These are phyloP conservation scores for Rhodotorula diobovata DNA, from an alignment of 768 basidiomycete genomes.

Conservation along the genomic window DNA sequence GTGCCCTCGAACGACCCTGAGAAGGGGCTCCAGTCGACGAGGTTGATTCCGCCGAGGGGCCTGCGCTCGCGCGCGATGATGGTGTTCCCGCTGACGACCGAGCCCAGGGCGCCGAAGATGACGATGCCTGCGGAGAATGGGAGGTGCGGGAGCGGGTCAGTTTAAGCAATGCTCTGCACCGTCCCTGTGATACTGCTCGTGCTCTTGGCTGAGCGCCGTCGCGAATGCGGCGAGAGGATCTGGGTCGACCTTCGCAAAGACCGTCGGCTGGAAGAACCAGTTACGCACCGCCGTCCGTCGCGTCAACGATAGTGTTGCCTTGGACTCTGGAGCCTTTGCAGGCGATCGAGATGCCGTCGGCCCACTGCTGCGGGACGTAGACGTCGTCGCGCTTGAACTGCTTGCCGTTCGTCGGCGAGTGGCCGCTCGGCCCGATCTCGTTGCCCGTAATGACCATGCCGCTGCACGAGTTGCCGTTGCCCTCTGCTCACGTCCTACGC, in stretches of 20 bases:
- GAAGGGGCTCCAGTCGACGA: constrained; percentile 39
- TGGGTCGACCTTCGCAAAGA: too few relatives aligned
- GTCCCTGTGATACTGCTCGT: too few relatives aligned
- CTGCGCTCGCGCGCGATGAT: constrained; percentile 24
- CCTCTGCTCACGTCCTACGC: constrained; percentile 15
- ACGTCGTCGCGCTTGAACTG: constrained; percentile 36
- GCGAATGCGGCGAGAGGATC: too few relatives aligned
- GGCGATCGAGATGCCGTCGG: constrained; percentile 44
- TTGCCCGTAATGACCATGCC: constrained; percentile 40
- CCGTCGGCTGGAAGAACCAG: constrained; percentile 5
- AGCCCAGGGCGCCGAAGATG: constrained; percentile 42
- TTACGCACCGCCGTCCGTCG: constrained; percentile 44
- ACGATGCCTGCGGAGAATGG: too few relatives aligned
- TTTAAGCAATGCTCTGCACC: too few relatives aligned
- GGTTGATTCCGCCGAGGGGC: constrained; percentile 38
- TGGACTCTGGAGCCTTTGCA: constrained; percentile 40
- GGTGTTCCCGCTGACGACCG: constrained; percentile 39
- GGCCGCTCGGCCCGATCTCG: constrained; percentile 39
- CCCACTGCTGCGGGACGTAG: constrained; percentile 30
- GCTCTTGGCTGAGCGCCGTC: too few relatives aligned
- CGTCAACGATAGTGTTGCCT: constrained; percentile 43
- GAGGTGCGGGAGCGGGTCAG: too few relatives aligned
- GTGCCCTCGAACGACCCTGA: constrained; percentile 36
- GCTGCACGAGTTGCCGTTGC: constrained; percentile 25
- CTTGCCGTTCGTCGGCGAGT: constrained; percentile 29